A percentile compares a stretch with the other conserved stretches of the same genome.
Evolutionary conservation across 345 rosid species (phyloP).

Genomic region (Salix viminalis): DNA sequence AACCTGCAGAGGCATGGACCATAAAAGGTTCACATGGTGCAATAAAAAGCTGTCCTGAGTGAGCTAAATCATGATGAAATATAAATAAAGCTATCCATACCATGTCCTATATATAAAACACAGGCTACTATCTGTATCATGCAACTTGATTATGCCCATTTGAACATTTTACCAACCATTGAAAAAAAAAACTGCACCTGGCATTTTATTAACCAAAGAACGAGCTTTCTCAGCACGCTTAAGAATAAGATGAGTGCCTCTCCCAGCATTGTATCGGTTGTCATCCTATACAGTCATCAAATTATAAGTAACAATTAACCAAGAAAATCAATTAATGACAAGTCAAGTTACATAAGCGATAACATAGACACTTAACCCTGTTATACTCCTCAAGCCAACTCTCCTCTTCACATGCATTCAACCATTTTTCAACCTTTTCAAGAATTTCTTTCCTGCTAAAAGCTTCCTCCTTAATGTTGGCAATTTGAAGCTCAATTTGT

Average conservation of each 20-base stretch:
- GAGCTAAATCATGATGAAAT: background rate
- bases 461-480: slow-evolving; percentile 83
- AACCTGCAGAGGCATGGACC: background rate
- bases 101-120: background rate
- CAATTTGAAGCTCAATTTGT: slow-evolving; percentile 79
- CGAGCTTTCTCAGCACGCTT: slow-evolving; percentile 99
- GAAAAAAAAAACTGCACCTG: slow-evolving; percentile 43
- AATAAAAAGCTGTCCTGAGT: background rate
- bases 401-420: slow-evolving; percentile 90
- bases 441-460: slow-evolving; percentile 85
- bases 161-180: background rate
- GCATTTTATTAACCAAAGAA: slow-evolving; percentile 78
- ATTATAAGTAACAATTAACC: slow-evolving; percentile 11
- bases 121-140: background rate
- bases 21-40: background rate
- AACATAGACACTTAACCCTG: slow-evolving; percentile 48
- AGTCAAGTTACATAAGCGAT: background rate
- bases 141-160: background rate
- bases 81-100: background rate
- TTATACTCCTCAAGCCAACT: slow-evolving; percentile 98
- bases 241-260: slow-evolving; percentile 92
- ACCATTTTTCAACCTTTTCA: slow-evolving; percentile 95
- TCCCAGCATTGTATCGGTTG: slow-evolving; percentile 92
- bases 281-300: slow-evolving; percentile 61
- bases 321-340: background rate